These are phyloP conservation scores for Clohesyomyces aquaticus DNA, from an alignment of 495 filamentous ascomycete species.

Conservation along the genomic window DNA sequence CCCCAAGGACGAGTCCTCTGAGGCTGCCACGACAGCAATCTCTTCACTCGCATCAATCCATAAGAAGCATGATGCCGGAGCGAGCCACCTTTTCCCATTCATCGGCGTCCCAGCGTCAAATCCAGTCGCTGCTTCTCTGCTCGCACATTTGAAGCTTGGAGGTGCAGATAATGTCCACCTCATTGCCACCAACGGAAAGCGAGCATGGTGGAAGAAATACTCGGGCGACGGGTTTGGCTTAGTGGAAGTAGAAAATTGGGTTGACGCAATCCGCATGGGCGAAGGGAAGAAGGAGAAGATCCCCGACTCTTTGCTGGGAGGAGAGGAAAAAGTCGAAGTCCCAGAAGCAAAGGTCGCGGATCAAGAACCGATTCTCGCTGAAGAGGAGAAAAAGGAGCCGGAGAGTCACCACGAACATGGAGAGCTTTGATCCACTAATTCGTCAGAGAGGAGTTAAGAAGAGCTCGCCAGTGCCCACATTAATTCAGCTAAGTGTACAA, in stretches of 20 bases:
- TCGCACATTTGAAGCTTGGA: slow-evolving; percentile 62
- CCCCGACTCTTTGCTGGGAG: slow-evolving; percentile 59
- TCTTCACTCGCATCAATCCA: slow-evolving; percentile 70
- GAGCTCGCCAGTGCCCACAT: too few species aligned
- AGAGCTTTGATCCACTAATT: slow-evolving; percentile 20
- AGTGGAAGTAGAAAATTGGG: slow-evolving; percentile 74
- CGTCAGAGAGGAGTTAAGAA: not conserved
- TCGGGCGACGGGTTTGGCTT: slow-evolving; percentile 58
- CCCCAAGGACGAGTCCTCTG: slow-evolving; percentile 53
- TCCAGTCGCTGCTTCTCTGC: slow-evolving; percentile 57
- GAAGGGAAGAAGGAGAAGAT: slow-evolving; percentile 81
- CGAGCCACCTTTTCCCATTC: slow-evolving; percentile 78
- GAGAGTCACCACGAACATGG: slow-evolving; percentile 16
- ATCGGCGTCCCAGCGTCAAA: slow-evolving; percentile 73
- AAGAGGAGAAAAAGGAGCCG: slow-evolving; percentile 14
- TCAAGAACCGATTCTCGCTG: slow-evolving; percentile 41
- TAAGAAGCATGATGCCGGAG: slow-evolving; percentile 68
- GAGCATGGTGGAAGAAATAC: slow-evolving; percentile 83
- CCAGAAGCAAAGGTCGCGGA: slow-evolving; percentile 51
- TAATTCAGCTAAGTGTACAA: slow-evolving; percentile 12
- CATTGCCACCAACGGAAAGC: slow-evolving; percentile 79
- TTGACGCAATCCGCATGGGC: slow-evolving; percentile 84
- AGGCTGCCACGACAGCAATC: slow-evolving; percentile 59
- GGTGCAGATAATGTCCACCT: slow-evolving; percentile 58
- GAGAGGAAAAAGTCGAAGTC: slow-evolving; percentile 13